A percentile compares a stretch with the other conserved stretches of the same genome.
phyloP scores from a whole-genome alignment of 2,329 filamentous ascomycete species.

The Sarocladium brachiariae region DNA sequence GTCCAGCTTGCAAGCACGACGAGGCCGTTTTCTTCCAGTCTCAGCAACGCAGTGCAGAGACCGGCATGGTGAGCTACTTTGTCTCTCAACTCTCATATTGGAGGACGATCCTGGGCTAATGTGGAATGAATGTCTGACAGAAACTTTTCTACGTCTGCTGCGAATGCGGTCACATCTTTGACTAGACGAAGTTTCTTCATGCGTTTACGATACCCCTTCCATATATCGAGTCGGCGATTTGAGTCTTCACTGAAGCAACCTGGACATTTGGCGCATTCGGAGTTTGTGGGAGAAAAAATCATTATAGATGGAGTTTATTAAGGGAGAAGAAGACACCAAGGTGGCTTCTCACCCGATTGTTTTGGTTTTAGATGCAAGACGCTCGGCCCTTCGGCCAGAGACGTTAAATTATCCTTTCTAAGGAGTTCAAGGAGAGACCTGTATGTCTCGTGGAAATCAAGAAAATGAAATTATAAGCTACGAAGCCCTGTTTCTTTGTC shows the following conservation, averaged over 20 bases:
- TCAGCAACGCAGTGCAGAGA: constrained; percentile 92
- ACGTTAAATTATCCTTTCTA: not conserved
- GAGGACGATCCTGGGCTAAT: constrained; percentile 10
- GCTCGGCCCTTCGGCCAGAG: too few species aligned
- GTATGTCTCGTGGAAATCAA: not conserved
- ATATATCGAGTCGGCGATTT: constrained; percentile 2
- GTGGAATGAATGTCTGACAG: constrained; percentile 37
- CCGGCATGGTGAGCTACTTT: constrained; percentile 88
- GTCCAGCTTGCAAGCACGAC: constrained; percentile 75
- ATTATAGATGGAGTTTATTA: not conserved
- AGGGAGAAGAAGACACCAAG: not conserved
- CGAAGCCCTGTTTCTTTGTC: too few species aligned
- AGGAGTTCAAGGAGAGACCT: not conserved
- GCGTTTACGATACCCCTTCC: constrained; percentile 5
- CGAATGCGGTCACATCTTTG: constrained; percentile 83
- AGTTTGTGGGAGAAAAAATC: not conserved
- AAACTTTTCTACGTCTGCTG: constrained; percentile 94
- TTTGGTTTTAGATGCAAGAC: too few species aligned
- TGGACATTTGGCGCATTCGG: not conserved
- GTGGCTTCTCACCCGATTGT: too few species aligned
- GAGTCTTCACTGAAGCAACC: not conserved
- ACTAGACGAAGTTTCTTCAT: constrained; percentile 29
- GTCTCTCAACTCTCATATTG: too few species aligned
- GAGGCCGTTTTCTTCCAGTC: constrained; percentile 99
- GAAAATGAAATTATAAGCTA: too few species aligned